Base-by-base conservation (phyloP, 73 alveolate genomes). In the Paramecium primaurelia region DNA sequence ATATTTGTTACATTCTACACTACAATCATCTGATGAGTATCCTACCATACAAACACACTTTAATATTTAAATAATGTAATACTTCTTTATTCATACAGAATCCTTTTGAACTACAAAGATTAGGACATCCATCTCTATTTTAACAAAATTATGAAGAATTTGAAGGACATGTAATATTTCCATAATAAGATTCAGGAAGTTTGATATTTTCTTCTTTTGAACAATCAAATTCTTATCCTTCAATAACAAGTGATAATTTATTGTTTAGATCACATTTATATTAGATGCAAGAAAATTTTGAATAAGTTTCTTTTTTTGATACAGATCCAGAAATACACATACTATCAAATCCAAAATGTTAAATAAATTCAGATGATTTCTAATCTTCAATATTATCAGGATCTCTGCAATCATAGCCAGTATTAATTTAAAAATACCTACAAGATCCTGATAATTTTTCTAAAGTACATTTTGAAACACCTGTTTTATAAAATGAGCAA, bases 11-110 rank as follows among this genome's bases (percentile, higher is more conserved):
- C 91, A 80, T 26, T 25, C 26, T 7, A 16, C 10, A 12, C 47
- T 60, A 16, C 91, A 80, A 40, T 34, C 91, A 6, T 18, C 1
- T 25, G 73, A 59, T 12, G 69, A 80, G 30, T 44, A 80, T 25
- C 91, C 91, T 44, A 11, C 8, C 45, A 42, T 80, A 80, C 91
- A 80, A 80, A 10, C 20, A 44, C 91, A 80, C 87, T 40, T 3
- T 12, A 34, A 34, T n/a, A 73, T 34, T 1, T 40, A 11, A 34
- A 28, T 44, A 7, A 42, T 5, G 6, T 12, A 42, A 9, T 54
- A 54, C 68, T 54, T 54, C 68, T 54, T 54, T 54, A 54, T 54
- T 54, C n/a, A 54, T 54, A 22, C 84, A 68, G 37, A 73, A 36
- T 0, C 87, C 87, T 16, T 37, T 73, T 32, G 11, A 36, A 73